phyloP scores from a whole-genome alignment of 2,329 filamentous ascomycete genomes.

The Penicillium glabrum region DNA sequence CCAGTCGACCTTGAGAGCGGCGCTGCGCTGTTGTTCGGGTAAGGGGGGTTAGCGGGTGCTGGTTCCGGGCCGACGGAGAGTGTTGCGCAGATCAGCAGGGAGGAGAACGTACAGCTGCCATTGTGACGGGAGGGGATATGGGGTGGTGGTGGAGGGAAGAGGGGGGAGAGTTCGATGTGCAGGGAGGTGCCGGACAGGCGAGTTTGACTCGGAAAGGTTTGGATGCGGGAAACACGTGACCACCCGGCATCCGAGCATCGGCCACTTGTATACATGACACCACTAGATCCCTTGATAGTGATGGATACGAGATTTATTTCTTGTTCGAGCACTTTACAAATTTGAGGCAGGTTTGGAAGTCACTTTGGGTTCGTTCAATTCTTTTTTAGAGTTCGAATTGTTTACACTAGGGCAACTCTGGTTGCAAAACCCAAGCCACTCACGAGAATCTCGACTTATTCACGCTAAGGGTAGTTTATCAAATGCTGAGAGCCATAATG shows the following conservation, averaged over 20 bases:
- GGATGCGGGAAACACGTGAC: slow-evolving; percentile 36
- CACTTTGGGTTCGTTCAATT: slow-evolving; percentile 25
- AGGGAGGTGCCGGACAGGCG: slow-evolving; percentile 36
- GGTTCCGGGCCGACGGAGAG: neutral
- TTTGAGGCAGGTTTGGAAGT: neutral
- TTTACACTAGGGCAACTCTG: slow-evolving; percentile 37
- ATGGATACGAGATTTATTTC: neutral
- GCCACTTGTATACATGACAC: slow-evolving; percentile 3
- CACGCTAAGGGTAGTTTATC: slow-evolving; percentile 21
- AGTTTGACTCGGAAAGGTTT: slow-evolving; percentile 42
- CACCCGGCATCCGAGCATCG: slow-evolving; percentile 29
- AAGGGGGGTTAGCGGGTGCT: slow-evolving; percentile 24
- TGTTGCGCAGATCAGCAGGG: neutral
- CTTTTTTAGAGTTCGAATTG: slow-evolving; percentile 33
- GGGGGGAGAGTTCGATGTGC: slow-evolving; percentile 34
- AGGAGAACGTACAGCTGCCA: slow-evolving; percentile 40
- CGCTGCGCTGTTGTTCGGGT: slow-evolving; percentile 71
- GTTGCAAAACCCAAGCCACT: slow-evolving; percentile 33
- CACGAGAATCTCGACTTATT: slow-evolving; percentile 15
- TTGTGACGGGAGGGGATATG: slow-evolving; percentile 36
- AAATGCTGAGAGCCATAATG: slow-evolving; percentile 97
- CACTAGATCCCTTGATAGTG: neutral
- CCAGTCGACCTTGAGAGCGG: slow-evolving; percentile 99
- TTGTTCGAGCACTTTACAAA: neutral
- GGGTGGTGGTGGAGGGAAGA: slow-evolving; percentile 28